A percentile compares a stretch with the other conserved stretches of the same genome.
Conservation (phyloP, 2,329 filamentous ascomycete species). For the Escovopsis sp. region DNA sequence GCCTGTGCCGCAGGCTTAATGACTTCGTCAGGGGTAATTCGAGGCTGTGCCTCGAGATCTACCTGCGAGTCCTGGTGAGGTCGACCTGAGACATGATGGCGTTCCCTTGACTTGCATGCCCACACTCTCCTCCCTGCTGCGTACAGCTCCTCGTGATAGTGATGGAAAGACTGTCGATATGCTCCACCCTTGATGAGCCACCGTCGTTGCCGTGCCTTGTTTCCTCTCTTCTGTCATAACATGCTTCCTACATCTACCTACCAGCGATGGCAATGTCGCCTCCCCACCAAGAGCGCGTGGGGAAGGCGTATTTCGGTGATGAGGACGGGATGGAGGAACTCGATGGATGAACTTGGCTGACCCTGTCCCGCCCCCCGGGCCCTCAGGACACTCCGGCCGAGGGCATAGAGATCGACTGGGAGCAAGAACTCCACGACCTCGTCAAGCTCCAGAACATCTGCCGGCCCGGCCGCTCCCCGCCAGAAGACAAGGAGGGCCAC, state of each 20-base stretch:
- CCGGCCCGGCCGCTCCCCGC: constrained; percentile 13
- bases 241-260: no score
- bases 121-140: no score
- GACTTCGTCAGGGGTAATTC: constrained; percentile 40
- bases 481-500: constrained; percentile 29
- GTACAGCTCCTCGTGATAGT: background rate
- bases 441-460: constrained; percentile 30
- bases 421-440: constrained; percentile 27
- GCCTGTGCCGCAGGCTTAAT: constrained; percentile 36
- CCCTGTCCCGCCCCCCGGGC: no score
- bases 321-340: background rate
- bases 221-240: no score
- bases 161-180: no score
- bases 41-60: constrained; percentile 46
- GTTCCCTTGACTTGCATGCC: no score
- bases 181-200: no score
- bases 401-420: constrained; percentile 24
- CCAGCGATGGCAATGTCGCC: no score
- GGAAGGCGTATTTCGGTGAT: no score
- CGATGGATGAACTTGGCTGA: background rate
- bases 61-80: constrained; percentile 39
- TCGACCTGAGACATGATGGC: no score
- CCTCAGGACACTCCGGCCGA: constrained; percentile 12
- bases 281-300: no score
- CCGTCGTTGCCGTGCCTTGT: no score